Conservation (phyloP, 2,329 filamentous ascomycete species). For the Triangularia verruculosa region DNA sequence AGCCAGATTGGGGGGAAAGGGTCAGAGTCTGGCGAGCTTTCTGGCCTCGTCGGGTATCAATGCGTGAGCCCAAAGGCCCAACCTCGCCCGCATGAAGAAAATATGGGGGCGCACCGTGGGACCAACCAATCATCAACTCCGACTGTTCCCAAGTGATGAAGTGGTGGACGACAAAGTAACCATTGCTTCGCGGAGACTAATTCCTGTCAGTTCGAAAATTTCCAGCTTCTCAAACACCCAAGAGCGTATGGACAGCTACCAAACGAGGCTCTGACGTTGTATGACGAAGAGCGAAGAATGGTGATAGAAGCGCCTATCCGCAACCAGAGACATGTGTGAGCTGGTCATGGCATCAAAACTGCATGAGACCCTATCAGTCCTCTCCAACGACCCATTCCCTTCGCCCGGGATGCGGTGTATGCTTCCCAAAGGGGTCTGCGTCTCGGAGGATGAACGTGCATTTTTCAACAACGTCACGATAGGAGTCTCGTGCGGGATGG, state of each 20-base stretch:
- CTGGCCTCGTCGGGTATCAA: slow-evolving; percentile 42
- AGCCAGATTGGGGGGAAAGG: slow-evolving; percentile 10
- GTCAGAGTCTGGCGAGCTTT: slow-evolving; percentile 14
- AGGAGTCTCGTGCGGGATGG: neutral
- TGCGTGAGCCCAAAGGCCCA: slow-evolving; percentile 38
- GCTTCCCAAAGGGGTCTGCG: neutral
- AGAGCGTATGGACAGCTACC: neutral
- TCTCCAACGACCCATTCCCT: neutral
- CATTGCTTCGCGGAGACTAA: slow-evolving; percentile 6
- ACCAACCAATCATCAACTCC: slow-evolving; percentile 32
- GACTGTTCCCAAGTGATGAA: neutral
- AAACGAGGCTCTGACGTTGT: neutral
- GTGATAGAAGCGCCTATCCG: neutral
- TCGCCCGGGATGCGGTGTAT: neutral
- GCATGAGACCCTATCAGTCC: neutral
- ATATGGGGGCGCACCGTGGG: slow-evolving; percentile 3
- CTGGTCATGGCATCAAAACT: neutral
- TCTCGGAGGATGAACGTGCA: neutral
- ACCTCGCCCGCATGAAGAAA: slow-evolving; percentile 21
- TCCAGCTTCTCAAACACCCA: neutral
- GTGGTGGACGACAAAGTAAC: slow-evolving; percentile 7
- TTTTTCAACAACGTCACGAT: neutral
- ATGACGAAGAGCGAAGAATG: neutral
- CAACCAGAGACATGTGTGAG: neutral
- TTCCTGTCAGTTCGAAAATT: neutral